These are phyloP conservation scores for Candida michaelii DNA, from an alignment of 805 yeast species.

Conservation along the genomic window DNA sequence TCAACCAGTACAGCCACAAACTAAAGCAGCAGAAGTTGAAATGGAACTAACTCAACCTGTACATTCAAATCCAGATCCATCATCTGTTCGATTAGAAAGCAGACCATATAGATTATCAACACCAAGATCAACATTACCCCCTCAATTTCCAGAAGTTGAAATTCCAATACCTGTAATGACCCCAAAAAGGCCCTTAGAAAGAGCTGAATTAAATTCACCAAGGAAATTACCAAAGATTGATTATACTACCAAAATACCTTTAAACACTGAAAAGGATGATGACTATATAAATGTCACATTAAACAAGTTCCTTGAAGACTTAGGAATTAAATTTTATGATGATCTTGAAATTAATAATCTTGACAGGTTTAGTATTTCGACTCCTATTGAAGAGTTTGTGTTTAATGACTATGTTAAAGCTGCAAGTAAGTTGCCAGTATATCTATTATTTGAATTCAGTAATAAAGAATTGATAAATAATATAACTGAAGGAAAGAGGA, in stretches of 20 bases:
- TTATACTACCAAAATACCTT: slow-evolving; percentile 20
- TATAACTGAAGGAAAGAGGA: slow-evolving; percentile 47
- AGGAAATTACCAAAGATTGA: slow-evolving; percentile 8
- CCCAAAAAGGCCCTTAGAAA: slow-evolving; percentile 11
- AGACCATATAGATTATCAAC: slow-evolving; percentile 6
- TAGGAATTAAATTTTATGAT: slow-evolving; percentile 46
- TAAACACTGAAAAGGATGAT: slow-evolving; percentile 14
- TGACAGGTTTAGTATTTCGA: slow-evolving; percentile 23
- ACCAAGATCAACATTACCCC: slow-evolving; percentile 7
- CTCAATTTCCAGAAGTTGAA: slow-evolving; percentile 15
- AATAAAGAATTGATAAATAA: slow-evolving; percentile 53
- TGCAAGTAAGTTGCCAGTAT: slow-evolving; percentile 39
- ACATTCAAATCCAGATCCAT: background rate
- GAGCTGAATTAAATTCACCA: slow-evolving; percentile 4
- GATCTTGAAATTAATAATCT: slow-evolving; percentile 39
- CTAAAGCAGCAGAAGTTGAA: too few species aligned
- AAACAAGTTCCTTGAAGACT: slow-evolving; percentile 36
- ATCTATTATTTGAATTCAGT: slow-evolving; percentile 54
- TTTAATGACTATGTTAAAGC: slow-evolving; percentile 40
- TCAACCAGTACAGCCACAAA: background rate
- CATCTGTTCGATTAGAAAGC: background rate
- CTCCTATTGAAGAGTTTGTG: slow-evolving; percentile 12
- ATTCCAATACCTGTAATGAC: slow-evolving; percentile 16
- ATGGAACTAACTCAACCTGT: slow-evolving; percentile 1
- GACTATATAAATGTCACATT: slow-evolving; percentile 34